A percentile compares a stretch with the other conserved stretches of the same genome.
Evolutionary conservation across 2,329 filamentous ascomycete genomes (phyloP).

Genomic region (Chaetothyriales sp.): DNA sequence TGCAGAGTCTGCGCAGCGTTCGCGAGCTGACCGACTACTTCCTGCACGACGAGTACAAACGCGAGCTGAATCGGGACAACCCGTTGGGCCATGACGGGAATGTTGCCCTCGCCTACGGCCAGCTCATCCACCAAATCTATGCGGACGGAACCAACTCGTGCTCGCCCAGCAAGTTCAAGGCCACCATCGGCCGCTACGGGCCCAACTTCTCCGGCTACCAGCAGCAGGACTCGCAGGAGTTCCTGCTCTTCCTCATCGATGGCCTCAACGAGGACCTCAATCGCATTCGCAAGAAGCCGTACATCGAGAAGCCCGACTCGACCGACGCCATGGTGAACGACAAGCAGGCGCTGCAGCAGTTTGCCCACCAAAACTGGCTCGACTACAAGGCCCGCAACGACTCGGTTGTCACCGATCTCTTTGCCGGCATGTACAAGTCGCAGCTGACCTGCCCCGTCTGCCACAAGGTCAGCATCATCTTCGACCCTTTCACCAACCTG

Average conservation of each 20-base stretch:
- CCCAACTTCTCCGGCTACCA: constrained; percentile 84
- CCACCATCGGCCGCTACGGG: constrained; percentile 62
- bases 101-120: constrained; percentile 71
- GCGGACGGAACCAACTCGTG: constrained; percentile 53
- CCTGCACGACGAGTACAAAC: constrained; percentile 54
- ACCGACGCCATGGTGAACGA: constrained; percentile 90
- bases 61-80: constrained; percentile 73
- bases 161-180: constrained; percentile 68
- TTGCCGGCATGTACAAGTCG: constrained; percentile 97
- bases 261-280: constrained; percentile 91
- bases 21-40: constrained; percentile 92
- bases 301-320: constrained; percentile 93
- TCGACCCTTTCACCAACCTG: constrained; percentile 91
- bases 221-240: constrained; percentile 95
- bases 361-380: constrained; percentile 78
- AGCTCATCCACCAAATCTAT: constrained; percentile 64
- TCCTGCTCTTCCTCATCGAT: constrained; percentile 85
- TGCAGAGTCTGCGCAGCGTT: constrained; percentile 86
- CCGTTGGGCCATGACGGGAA: constrained; percentile 71
- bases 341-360: constrained; percentile 59
- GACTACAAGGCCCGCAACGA: constrained; percentile 88
- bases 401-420: constrained; percentile 86
- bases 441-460: constrained; percentile 85
- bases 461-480: constrained; percentile 93
- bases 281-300: constrained; percentile 85